phyloP scores from a whole-genome alignment of 2,329 filamentous ascomycete species.

The Microcyclosporella mali region DNA sequence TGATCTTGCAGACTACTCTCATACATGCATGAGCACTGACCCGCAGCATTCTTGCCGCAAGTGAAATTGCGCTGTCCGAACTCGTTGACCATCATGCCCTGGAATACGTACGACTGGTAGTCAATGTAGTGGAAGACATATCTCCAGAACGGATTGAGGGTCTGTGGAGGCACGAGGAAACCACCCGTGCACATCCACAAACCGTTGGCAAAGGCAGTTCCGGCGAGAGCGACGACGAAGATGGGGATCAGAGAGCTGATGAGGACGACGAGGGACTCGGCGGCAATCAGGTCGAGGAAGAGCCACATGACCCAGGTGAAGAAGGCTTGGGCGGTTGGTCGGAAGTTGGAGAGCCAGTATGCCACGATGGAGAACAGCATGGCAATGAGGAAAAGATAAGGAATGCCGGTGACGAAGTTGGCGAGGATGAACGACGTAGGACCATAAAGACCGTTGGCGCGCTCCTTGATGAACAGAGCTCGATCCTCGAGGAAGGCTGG shows the following conservation, averaged over 20 bases:
- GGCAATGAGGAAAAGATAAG: slow-evolving; percentile 71
- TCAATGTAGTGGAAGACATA: slow-evolving; percentile 84
- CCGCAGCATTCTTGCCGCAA: slow-evolving; percentile 43
- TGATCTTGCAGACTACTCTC: slow-evolving; percentile 53
- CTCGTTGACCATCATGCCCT: slow-evolving; percentile 88
- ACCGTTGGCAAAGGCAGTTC: slow-evolving; percentile 77
- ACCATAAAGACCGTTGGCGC: slow-evolving; percentile 71
- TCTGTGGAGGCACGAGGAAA: slow-evolving; percentile 65
- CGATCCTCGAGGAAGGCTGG: slow-evolving; percentile 75
- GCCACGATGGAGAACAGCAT: slow-evolving; percentile 66
- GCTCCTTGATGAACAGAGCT: slow-evolving; percentile 64
- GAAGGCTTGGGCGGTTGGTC: slow-evolving; percentile 58
- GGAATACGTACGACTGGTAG: slow-evolving; percentile 77
- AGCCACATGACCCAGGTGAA: slow-evolving; percentile 77
- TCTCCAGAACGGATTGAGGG: slow-evolving; percentile 74
- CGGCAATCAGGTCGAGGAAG: slow-evolving; percentile 75
- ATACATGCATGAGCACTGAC: slow-evolving; percentile 65
- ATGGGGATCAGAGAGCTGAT: slow-evolving; percentile 64
- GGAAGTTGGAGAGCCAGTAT: slow-evolving; percentile 76
- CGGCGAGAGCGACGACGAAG: slow-evolving; percentile 70
- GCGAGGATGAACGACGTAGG: slow-evolving; percentile 63
- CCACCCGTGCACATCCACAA: slow-evolving; percentile 81
- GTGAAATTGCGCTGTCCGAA: slow-evolving; percentile 59
- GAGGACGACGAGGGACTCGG: slow-evolving; percentile 76
- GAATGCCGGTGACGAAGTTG: slow-evolving; percentile 74